Conservation (phyloP, 2,329 filamentous ascomycete genomes). For the Whalleya microplaca region DNA sequence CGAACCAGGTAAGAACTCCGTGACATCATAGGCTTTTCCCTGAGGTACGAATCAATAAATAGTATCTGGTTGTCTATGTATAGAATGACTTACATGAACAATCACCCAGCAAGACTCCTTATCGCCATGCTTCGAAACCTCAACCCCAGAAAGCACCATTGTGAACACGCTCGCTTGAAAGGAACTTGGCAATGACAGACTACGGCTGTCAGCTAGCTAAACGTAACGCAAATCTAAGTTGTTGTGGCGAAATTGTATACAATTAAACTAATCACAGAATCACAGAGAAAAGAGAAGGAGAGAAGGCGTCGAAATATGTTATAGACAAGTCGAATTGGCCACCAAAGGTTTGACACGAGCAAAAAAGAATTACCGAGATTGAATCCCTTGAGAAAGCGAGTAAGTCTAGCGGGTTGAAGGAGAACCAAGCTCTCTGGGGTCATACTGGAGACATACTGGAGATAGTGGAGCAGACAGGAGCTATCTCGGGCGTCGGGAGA, state of each 20-base stretch:
- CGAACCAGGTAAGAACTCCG: conserved; percentile 76
- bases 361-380: conserved; percentile 13
- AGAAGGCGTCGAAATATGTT: neutral
- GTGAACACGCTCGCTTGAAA: conserved; percentile 9
- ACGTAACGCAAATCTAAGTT: neutral
- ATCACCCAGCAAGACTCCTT: conserved; percentile 91
- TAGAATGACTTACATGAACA: conserved; percentile 63
- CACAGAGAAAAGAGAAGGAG: neutral
- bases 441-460: conserved; percentile 19
- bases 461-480: conserved; percentile 17
- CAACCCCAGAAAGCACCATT: conserved; percentile 54
- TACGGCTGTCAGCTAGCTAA: neutral
- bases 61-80: neutral
- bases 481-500: conserved; percentile 31
- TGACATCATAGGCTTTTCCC: conserved; percentile 87
- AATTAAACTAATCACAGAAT: neutral
- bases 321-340: conserved; percentile 12
- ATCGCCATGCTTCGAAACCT: conserved; percentile 73
- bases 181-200: conserved; percentile 7
- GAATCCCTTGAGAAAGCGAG: conserved; percentile 12
- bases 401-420: conserved; percentile 16
- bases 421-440: conserved; percentile 16
- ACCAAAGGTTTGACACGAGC: conserved; percentile 13
- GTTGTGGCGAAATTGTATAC: conserved; percentile 1
- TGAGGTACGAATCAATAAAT: conserved; percentile 35